phyloP scores from a whole-genome alignment of 768 basidiomycete genomes.

The Austroboletus festivus region DNA sequence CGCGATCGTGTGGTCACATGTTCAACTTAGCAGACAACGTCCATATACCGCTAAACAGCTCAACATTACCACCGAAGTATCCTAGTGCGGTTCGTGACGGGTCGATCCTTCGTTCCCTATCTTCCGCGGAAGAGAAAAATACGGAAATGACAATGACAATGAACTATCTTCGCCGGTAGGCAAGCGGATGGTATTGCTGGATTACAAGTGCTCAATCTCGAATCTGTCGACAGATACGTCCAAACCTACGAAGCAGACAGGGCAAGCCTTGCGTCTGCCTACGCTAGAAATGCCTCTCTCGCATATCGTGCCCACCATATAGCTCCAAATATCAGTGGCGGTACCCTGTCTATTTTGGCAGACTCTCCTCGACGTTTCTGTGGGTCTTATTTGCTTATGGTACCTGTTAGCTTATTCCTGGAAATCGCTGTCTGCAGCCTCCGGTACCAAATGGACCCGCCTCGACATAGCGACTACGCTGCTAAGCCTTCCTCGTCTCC shows the following conservation, averaged over 20 bases:
- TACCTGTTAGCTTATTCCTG: neutral
- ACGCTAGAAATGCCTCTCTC: conserved; percentile 30
- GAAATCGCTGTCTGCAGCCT: conserved; percentile 9
- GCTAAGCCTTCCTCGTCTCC: conserved; percentile 25
- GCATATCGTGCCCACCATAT: conserved; percentile 24
- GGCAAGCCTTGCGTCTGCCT: conserved; percentile 32
- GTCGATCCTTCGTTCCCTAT: neutral
- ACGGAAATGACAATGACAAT: conserved; percentile 29
- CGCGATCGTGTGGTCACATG: neutral
- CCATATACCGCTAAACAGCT: neutral
- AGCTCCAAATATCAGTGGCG: neutral
- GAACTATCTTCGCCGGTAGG: conserved; percentile 30
- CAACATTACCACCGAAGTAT: neutral
- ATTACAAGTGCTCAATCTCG: no score
- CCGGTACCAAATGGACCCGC: conserved; percentile 19
- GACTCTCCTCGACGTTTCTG: conserved; percentile 10
- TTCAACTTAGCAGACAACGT: neutral
- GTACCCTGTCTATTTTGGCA: neutral
- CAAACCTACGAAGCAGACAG: conserved; percentile 33
- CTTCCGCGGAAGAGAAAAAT: conserved; percentile 20
- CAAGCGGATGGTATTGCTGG: no score
- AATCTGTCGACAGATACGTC: conserved; percentile 25
- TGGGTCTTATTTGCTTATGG: conserved; percentile 9
- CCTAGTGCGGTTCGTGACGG: neutral
- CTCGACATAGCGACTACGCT: conserved; percentile 28